These are phyloP conservation scores for Polyporus tsugae DNA, from an alignment of 1,284 basidiomycete genomes.

Conservation along the genomic window DNA sequence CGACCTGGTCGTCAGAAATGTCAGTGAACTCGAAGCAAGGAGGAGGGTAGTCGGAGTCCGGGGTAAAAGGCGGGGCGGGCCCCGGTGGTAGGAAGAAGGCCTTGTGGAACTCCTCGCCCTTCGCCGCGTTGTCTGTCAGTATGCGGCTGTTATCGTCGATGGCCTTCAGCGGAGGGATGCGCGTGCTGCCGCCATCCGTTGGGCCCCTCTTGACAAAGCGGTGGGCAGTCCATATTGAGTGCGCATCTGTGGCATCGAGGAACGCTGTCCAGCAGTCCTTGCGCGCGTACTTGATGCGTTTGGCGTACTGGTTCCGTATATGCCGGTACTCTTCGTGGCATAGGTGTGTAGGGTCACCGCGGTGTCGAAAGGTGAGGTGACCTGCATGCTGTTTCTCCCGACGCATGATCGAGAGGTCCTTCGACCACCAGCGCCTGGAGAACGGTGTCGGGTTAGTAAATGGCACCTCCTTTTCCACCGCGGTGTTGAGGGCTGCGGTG, in stretches of 20 bases:
- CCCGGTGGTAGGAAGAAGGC: slow-evolving; percentile 44
- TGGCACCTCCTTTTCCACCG: slow-evolving; percentile 37
- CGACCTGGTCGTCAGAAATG: slow-evolving; percentile 38
- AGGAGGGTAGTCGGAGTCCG: slow-evolving; percentile 29
- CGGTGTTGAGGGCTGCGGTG: slow-evolving; percentile 31
- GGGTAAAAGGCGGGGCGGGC: slow-evolving; percentile 8
- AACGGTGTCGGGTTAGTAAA: slow-evolving; percentile 34
- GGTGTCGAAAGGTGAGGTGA: slow-evolving; percentile 38
- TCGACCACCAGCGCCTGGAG: slow-evolving; percentile 40
- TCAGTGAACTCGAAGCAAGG: slow-evolving; percentile 35
- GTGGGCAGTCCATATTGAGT: slow-evolving; percentile 45
- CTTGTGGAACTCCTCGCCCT: slow-evolving; percentile 38
- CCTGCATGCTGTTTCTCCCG: slow-evolving; percentile 37
- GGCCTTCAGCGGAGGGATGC: slow-evolving; percentile 41
- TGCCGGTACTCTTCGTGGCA: slow-evolving; percentile 34
- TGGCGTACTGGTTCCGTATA: slow-evolving; percentile 38
- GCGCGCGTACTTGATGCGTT: slow-evolving; percentile 43
- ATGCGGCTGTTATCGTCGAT: too few relatives aligned
- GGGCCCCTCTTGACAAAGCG: slow-evolving; percentile 38
- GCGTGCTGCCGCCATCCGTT: slow-evolving; percentile 42
- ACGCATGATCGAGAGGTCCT: slow-evolving; percentile 33
- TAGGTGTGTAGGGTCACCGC: slow-evolving; percentile 42
- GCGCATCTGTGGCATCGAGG: slow-evolving; percentile 39
- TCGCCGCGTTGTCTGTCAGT: slow-evolving; percentile 37
- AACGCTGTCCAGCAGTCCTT: slow-evolving; percentile 46